phyloP scores from a whole-genome alignment of 371 early-diverging fungal species.

The Rhizomucor miehei region DNA sequence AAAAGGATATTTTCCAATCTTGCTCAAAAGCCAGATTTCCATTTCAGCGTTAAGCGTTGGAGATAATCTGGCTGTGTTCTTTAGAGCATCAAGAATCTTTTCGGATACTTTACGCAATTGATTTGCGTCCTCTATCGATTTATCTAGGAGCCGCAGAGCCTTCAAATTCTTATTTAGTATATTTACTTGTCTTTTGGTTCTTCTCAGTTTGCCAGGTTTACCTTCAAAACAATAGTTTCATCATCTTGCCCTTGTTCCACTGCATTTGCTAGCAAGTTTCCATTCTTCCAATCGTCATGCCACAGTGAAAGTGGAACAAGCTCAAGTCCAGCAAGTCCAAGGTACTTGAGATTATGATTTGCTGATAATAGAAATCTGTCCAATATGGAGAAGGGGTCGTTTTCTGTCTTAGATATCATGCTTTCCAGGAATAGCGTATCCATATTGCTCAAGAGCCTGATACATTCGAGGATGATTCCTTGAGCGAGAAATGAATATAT shows the following conservation, averaged over 20 bases:
- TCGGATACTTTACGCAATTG: constrained; percentile 1
- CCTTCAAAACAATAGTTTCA: constrained; percentile 23
- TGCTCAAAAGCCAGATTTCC: constrained; percentile 23
- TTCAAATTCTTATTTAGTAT: too few species aligned
- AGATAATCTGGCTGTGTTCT: neutral
- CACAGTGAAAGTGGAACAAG: constrained; percentile 26
- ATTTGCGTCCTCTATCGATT: constrained; percentile 3
- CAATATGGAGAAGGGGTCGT: constrained; percentile 28
- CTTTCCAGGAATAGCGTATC: constrained; percentile 19
- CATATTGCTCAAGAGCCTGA: constrained; percentile 24
- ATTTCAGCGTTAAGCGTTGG: neutral
- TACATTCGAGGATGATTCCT: constrained; percentile 47
- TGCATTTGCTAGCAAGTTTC: constrained; percentile 12
- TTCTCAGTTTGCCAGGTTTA: neutral
- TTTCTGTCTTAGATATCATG: constrained; percentile 1
- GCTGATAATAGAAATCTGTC: constrained; percentile 23
- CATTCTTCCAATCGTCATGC: constrained; percentile 30
- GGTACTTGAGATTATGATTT: constrained; percentile 46
- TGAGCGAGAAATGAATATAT: neutral
- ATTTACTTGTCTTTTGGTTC: neutral
- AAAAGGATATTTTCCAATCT: constrained; percentile 19
- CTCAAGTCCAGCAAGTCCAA: constrained; percentile 34
- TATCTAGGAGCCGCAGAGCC: constrained; percentile 25
- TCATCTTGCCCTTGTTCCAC: constrained; percentile 15
- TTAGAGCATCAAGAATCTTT: neutral